These are phyloP conservation scores for Fusarium succisae DNA, from an alignment of 2,329 filamentous ascomycete species.

Conservation along the genomic window DNA sequence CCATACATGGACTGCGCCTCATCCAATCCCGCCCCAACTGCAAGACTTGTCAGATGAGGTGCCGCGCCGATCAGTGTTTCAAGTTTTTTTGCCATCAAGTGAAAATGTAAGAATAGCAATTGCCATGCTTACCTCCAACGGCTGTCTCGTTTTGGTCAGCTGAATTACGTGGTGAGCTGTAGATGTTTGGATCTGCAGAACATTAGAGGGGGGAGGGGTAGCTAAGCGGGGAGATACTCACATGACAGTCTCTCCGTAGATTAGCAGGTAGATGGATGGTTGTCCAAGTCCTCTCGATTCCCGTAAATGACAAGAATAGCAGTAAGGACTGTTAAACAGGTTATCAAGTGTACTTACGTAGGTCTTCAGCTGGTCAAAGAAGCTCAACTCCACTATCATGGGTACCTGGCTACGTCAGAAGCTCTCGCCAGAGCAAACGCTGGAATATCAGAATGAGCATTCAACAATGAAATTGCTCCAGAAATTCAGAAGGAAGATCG, in stretches of 20 bases:
- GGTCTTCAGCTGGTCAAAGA: background rate
- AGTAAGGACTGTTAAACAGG: background rate
- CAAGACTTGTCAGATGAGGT: constrained; percentile 20
- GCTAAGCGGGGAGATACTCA: background rate
- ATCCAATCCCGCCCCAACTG: constrained; percentile 18
- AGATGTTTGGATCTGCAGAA: constrained; percentile 1
- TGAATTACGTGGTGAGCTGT: constrained; percentile 7
- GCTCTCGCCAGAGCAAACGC: background rate
- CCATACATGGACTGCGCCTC: background rate
- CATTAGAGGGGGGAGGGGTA: background rate
- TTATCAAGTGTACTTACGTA: background rate
- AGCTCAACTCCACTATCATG: constrained; percentile 6
- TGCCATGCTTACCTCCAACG: background rate
- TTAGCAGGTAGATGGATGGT: background rate
- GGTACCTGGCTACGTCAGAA: constrained; percentile 17
- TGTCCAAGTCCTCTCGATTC: background rate
- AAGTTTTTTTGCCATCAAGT: constrained; percentile 24
- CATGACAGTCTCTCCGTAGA: background rate
- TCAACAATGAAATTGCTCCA: background rate
- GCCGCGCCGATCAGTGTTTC: constrained; percentile 35
- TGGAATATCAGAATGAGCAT: background rate
- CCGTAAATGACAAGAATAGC: background rate
- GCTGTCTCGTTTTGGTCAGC: background rate
- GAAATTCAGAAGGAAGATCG: background rate
- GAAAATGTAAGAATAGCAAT: constrained; percentile 15